phyloP scores from a whole-genome alignment of 371 early-diverging fungal species.

The Lichtheimia hyalospora region DNA sequence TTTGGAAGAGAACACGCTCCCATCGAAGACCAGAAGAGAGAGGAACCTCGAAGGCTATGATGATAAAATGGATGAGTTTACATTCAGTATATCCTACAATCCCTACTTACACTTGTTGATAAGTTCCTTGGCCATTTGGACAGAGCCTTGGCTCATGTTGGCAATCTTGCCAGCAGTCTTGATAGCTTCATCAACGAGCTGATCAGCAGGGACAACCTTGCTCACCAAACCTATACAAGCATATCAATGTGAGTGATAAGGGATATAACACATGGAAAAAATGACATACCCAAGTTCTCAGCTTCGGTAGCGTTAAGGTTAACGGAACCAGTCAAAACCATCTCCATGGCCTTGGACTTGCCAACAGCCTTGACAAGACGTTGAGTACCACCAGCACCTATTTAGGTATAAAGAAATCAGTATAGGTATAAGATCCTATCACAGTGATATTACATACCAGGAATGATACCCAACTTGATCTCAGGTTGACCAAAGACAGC shows the following conservation, averaged over 20 bases:
- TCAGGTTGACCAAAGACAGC: constrained; percentile 98
- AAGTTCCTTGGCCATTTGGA: constrained; percentile 96
- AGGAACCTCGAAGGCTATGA: constrained; percentile 82
- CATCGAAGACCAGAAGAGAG: constrained; percentile 86
- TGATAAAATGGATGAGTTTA: background rate
- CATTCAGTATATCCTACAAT: background rate
- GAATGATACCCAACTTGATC: constrained; percentile 96
- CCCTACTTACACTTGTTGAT: constrained; percentile 79
- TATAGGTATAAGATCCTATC: no score
- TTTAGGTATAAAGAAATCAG: no score
- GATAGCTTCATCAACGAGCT: constrained; percentile 87
- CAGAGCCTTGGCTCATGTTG: constrained; percentile 79
- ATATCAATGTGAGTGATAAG: background rate
- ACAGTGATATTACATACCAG: constrained; percentile 56
- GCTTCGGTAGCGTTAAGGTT: constrained; percentile 92
- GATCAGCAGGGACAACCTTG: constrained; percentile 85
- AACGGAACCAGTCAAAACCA: constrained; percentile 85
- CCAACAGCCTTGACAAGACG: constrained; percentile 94
- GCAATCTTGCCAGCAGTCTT: constrained; percentile 90
- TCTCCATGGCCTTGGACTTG: constrained; percentile 98
- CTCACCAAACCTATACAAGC: constrained; percentile 73
- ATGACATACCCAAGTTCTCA: background rate
- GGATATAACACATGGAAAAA: background rate
- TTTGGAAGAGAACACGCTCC: constrained; percentile 95
- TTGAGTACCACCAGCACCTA: constrained; percentile 87